Evolutionary conservation across 2,329 filamentous ascomycete species (phyloP).

Genomic region (Claviceps fusiformis): DNA sequence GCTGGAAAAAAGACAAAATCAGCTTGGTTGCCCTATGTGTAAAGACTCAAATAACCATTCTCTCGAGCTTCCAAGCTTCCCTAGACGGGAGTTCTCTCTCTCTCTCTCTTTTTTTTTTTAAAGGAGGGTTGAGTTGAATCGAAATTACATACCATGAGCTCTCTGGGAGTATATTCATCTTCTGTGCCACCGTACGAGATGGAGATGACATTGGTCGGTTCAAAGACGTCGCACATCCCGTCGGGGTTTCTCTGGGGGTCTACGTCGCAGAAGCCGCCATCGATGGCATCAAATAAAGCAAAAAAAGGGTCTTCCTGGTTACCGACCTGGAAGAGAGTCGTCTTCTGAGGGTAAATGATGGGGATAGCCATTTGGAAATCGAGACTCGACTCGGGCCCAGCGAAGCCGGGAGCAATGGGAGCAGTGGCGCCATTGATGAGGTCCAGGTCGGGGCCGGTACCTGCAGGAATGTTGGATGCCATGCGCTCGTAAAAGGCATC

Average conservation of each 20-base stretch:
- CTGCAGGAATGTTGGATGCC: conserved; percentile 25
- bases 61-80: too few species aligned
- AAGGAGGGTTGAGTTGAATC: neutral
- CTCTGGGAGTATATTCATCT: conserved; percentile 27
- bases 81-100: too few species aligned
- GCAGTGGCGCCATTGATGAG: conserved; percentile 33
- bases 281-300: conserved; percentile 32
- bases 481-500: conserved; percentile 33
- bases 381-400: conserved; percentile 34
- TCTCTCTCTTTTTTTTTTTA: too few species aligned
- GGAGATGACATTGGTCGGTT: conserved; percentile 24
- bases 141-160: conserved; percentile 18
- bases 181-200: conserved; percentile 22
- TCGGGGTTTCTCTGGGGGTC: conserved; percentile 31
- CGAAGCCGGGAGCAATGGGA: conserved; percentile 20
- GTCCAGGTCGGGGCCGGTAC: conserved; percentile 28
- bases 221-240: conserved; percentile 11
- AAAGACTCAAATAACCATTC: too few species aligned
- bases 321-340: conserved; percentile 31
- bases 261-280: conserved; percentile 37
- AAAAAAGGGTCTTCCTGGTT: conserved; percentile 27
- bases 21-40: too few species aligned
- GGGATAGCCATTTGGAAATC: conserved; percentile 41
- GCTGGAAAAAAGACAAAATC: conserved; percentile 10
- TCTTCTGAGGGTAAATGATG: conserved; percentile 36